A percentile compares a stretch with the other conserved stretches of the same genome.
phyloP scores from a whole-genome alignment of 2,329 filamentous ascomycete genomes.

The Xylariaceae sp. region DNA sequence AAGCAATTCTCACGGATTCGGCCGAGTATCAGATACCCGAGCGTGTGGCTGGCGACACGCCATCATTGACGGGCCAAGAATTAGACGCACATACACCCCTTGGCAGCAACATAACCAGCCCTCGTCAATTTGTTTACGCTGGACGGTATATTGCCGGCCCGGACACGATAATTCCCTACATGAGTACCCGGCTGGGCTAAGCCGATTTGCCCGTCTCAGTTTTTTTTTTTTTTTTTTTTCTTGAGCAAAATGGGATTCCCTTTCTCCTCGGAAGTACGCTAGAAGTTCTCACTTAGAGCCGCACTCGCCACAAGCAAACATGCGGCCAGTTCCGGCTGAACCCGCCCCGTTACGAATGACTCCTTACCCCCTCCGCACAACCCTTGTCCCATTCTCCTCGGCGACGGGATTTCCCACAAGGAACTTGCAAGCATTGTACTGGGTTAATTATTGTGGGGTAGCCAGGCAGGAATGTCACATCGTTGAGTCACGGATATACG shows the following conservation, averaged over 20 bases:
- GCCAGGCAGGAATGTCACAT: constrained; percentile 17
- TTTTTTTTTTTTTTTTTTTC: neutral
- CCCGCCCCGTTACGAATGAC: constrained; percentile 30
- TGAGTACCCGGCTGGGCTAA: neutral
- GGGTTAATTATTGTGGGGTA: constrained; percentile 15
- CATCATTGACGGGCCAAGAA: constrained; percentile 28
- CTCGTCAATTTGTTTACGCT: constrained; percentile 24
- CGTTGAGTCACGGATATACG: constrained; percentile 13
- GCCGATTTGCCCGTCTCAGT: constrained; percentile 24
- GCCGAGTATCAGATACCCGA: constrained; percentile 27
- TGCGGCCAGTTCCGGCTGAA: constrained; percentile 29
- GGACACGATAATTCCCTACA: constrained; percentile 19
- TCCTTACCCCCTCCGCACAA: too few relatives aligned
- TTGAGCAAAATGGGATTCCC: neutral
- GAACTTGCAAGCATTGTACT: neutral
- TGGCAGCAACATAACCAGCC: constrained; percentile 14
- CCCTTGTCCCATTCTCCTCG: constrained; percentile 14
- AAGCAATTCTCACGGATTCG: constrained; percentile 22
- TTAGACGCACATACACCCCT: constrained; percentile 19
- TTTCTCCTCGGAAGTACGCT: too few relatives aligned
- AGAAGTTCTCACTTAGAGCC: constrained; percentile 25
- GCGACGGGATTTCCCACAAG: constrained; percentile 18
- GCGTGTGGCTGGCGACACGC: constrained; percentile 25
- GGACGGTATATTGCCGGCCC: constrained; percentile 28
- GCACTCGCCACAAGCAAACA: constrained; percentile 22